phyloP scores from a whole-genome alignment of 1,284 basidiomycete genomes.

The Hymenochaete sp. region DNA sequence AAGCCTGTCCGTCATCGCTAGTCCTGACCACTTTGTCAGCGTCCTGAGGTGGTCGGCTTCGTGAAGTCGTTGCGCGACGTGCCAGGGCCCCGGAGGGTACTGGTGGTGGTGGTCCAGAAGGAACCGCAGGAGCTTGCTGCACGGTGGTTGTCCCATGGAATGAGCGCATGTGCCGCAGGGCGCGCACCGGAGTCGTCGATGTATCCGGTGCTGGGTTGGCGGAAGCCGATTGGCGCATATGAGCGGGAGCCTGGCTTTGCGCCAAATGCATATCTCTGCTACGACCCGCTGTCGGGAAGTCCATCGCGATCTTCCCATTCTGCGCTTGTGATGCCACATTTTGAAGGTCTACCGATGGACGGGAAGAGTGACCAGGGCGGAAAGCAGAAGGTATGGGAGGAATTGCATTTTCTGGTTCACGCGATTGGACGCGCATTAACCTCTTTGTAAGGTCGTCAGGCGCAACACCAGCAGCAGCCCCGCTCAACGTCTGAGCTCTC shows the following conservation, averaged over 20 bases:
- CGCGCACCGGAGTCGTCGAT: conserved; percentile 2
- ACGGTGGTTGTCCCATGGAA: conserved; percentile 48
- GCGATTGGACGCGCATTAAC: conserved; percentile 42
- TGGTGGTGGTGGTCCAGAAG: conserved; percentile 24
- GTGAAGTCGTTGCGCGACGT: conserved; percentile 20
- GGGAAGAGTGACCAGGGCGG: no score
- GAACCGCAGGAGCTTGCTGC: not conserved
- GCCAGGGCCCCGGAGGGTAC: conserved; percentile 22
- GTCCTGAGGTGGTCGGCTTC: conserved; percentile 6
- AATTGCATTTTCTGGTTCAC: conserved; percentile 17
- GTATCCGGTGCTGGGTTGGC: not conserved
- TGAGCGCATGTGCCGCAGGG: conserved; percentile 45
- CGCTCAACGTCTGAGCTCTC: conserved; percentile 40
- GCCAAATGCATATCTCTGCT: no score
- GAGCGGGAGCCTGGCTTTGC: not conserved
- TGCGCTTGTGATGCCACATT: no score
- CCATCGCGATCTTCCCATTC: not conserved
- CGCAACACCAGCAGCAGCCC: conserved; percentile 32
- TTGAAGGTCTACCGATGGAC: no score
- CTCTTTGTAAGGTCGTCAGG: conserved; percentile 52
- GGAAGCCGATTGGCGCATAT: not conserved
- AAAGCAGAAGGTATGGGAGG: conserved; percentile 17
- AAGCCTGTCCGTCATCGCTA: conserved; percentile 4
- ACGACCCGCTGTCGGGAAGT: not conserved
- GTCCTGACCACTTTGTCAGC: conserved; percentile 7